Conservation (phyloP, 1,284 basidiomycete genomes). For the Mycocalia duriaeana region DNA sequence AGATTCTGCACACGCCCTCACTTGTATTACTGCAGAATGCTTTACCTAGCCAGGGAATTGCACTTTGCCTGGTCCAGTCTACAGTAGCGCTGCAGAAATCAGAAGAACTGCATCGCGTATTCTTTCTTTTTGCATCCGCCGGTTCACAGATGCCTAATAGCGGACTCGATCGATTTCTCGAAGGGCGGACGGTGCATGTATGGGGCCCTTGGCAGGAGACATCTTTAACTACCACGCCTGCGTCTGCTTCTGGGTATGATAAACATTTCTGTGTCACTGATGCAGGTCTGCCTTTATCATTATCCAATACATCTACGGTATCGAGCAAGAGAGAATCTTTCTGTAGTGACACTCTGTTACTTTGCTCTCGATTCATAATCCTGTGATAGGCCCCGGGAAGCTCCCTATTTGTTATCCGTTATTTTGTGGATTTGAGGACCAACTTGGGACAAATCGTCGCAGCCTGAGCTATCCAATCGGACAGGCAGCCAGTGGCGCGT, state of each 20-base stretch:
- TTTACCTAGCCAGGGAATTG: neutral
- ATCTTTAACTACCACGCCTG: neutral
- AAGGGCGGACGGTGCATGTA: slow-evolving; percentile 19
- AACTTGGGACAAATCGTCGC: too few species aligned
- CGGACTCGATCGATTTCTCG: slow-evolving; percentile 13
- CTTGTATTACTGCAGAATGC: slow-evolving; percentile 12
- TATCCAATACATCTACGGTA: neutral
- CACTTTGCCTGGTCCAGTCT: neutral
- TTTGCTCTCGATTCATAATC: neutral
- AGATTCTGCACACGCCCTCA: slow-evolving; percentile 21
- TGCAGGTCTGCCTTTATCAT: neutral
- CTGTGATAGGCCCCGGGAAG: too few species aligned
- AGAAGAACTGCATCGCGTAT: neutral
- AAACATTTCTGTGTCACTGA: neutral
- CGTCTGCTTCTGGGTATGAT: neutral
- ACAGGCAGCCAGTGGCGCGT: too few species aligned
- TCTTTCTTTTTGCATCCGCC: neutral
- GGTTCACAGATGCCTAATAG: slow-evolving; percentile 8
- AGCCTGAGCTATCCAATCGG: too few species aligned
- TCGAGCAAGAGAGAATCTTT: neutral
- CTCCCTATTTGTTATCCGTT: too few species aligned
- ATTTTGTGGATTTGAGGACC: too few species aligned
- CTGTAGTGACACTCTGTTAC: neutral
- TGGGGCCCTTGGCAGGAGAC: slow-evolving; percentile 26
- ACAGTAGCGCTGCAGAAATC: too few species aligned